A percentile compares a stretch with the other conserved stretches of the same genome.
These are phyloP conservation scores for Curvularia sp. DNA, from an alignment of 2,329 filamentous ascomycete genomes.

Conservation along the genomic window DNA sequence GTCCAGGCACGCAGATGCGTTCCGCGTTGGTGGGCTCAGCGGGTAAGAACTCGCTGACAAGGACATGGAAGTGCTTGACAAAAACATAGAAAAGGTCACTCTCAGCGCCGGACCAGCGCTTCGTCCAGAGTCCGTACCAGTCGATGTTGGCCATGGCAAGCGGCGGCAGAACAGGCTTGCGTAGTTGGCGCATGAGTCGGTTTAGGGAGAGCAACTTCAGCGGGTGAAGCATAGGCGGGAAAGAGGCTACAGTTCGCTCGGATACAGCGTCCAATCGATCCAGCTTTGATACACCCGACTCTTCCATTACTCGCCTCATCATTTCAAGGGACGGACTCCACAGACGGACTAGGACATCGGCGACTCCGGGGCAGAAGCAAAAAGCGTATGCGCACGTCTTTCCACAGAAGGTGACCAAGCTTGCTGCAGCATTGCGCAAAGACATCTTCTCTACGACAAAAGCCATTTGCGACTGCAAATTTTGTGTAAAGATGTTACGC, in stretches of 20 bases:
- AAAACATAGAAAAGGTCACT: slow-evolving; percentile 93
- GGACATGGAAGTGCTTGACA: slow-evolving; percentile 82
- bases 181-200: slow-evolving; percentile 65
- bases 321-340: slow-evolving; percentile 76
- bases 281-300: slow-evolving; percentile 68
- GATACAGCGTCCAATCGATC: slow-evolving; percentile 58
- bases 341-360: slow-evolving; percentile 80
- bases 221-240: slow-evolving; percentile 70
- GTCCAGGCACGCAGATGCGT: slow-evolving; percentile 73
- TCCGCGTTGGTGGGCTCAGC: slow-evolving; percentile 60
- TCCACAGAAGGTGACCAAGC: slow-evolving; percentile 79
- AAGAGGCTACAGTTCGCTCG: slow-evolving; percentile 71
- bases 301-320: slow-evolving; percentile 74
- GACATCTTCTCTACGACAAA: slow-evolving; percentile 92
- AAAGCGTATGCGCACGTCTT: slow-evolving; percentile 93
- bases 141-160: slow-evolving; percentile 74
- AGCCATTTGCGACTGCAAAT: slow-evolving; percentile 81
- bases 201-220: slow-evolving; percentile 70
- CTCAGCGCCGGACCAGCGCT: slow-evolving; percentile 85
- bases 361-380: slow-evolving; percentile 87
- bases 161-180: slow-evolving; percentile 70
- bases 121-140: slow-evolving; percentile 86
- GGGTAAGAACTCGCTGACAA: slow-evolving; percentile 70
- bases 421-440: slow-evolving; percentile 71
- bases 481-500: slow-evolving; percentile 83